A percentile compares a stretch with the other conserved stretches of the same genome.
These are phyloP conservation scores for Cytospora piceicola DNA, from an alignment of 2,329 filamentous ascomycete species.

Conservation along the genomic window DNA sequence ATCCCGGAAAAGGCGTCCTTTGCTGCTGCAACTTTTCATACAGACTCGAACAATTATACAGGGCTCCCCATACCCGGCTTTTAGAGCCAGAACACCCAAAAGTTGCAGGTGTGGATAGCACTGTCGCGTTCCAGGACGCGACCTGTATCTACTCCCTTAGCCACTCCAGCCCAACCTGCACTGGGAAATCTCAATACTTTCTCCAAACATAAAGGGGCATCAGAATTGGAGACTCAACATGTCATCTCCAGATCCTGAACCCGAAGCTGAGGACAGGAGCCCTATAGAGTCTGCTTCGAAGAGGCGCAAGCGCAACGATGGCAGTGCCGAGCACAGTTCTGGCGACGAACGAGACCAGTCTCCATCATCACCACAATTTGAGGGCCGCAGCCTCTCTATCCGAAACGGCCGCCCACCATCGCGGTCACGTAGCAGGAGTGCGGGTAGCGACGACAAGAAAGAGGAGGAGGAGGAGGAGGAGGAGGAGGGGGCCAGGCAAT, in stretches of 20 bases:
- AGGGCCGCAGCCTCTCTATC: slow-evolving; percentile 35
- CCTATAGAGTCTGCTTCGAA: slow-evolving; percentile 44
- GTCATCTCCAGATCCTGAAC: slow-evolving; percentile 5
- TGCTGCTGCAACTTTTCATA: not conserved
- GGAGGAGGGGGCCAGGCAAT: slow-evolving; percentile 27
- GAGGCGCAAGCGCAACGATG: slow-evolving; percentile 47
- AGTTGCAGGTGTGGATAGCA: not conserved
- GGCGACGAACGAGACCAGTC: slow-evolving; percentile 36
- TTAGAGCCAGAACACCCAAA: not conserved
- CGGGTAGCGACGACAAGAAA: slow-evolving; percentile 21
- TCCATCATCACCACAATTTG: slow-evolving; percentile 14
- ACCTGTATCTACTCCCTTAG: not conserved
- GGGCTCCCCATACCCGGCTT: not conserved
- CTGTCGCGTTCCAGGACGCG: not conserved
- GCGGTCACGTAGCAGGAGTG: slow-evolving; percentile 33
- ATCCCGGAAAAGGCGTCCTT: not conserved
- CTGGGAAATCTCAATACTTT: not conserved
- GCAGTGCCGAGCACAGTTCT: slow-evolving; percentile 48
- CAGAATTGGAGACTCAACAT: not conserved
- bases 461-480: slow-evolving; percentile 17
- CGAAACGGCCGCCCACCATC: slow-evolving; percentile 34
- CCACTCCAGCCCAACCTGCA: not conserved
- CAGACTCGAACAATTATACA: not conserved
- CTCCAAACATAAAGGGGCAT: not conserved
- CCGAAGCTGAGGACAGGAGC: slow-evolving; percentile 25